Evolutionary conservation across 1,139 yeast species (phyloP).

Genomic region (Sporopachydermia cereana): DNA sequence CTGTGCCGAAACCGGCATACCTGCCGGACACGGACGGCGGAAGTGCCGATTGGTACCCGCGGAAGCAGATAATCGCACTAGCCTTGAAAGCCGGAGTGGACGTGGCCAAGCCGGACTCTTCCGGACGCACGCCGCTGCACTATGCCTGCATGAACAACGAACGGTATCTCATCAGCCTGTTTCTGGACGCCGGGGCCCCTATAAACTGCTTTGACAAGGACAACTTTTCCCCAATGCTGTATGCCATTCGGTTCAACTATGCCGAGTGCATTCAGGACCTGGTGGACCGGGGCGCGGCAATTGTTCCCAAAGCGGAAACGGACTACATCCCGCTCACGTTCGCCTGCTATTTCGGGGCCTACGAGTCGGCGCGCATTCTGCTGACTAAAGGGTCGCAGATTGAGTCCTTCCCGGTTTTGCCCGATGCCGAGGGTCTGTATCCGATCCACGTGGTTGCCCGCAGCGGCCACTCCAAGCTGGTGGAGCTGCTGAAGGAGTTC

Average conservation of each 20-base stretch:
- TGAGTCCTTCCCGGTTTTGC: slow-evolving; percentile 24
- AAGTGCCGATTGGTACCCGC: slow-evolving; percentile 21
- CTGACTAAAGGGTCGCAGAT: slow-evolving; percentile 27
- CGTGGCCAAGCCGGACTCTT: slow-evolving; percentile 40
- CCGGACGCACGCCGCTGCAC: slow-evolving; percentile 79
- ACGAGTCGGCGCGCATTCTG: slow-evolving; percentile 54
- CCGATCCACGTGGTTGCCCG: slow-evolving; percentile 86
- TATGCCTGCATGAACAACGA: slow-evolving; percentile 51
- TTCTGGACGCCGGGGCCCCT: slow-evolving; percentile 25
- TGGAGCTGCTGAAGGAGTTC: slow-evolving; percentile 52
- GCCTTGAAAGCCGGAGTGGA: slow-evolving; percentile 20
- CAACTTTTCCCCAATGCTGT: slow-evolving; percentile 52
- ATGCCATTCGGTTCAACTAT: slow-evolving; percentile 65
- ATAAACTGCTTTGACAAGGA: slow-evolving; percentile 29
- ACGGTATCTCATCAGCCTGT: slow-evolving; percentile 20
- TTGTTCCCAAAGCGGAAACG: slow-evolving; percentile 27
- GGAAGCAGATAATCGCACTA: background rate
- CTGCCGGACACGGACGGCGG: slow-evolving; percentile 17
- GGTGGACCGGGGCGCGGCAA: slow-evolving; percentile 27
- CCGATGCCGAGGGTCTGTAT: slow-evolving; percentile 78
- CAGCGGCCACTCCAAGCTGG: slow-evolving; percentile 62
- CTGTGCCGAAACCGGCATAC: slow-evolving; percentile 9
- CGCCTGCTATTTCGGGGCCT: slow-evolving; percentile 82
- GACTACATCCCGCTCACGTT: slow-evolving; percentile 72
- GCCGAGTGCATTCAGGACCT: slow-evolving; percentile 43